phyloP scores from a whole-genome alignment of 345 rosid species.

The Arabidopsis suecica region DNA sequence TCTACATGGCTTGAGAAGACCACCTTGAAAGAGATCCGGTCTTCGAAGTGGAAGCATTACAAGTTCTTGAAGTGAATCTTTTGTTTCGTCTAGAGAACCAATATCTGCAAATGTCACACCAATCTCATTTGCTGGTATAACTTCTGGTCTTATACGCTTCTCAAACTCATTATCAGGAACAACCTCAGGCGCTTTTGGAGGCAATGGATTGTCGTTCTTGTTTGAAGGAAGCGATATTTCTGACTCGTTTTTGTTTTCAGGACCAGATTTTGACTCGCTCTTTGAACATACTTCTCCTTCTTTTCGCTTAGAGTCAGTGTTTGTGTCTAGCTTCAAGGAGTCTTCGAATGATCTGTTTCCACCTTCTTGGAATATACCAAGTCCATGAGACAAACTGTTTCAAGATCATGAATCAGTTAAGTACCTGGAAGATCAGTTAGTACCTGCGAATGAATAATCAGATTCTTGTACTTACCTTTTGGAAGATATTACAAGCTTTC shows the following conservation, averaged over 20 bases:
- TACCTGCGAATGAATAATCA: background rate
- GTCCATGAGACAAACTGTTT: constrained; percentile 92
- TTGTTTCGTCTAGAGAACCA: constrained; percentile 87
- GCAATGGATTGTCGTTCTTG: constrained; percentile 73
- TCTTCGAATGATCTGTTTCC: constrained; percentile 63
- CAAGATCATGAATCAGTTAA: constrained; percentile 26
- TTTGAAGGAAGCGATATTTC: constrained; percentile 66
- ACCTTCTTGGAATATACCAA: constrained; percentile 89
- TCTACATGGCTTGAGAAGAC: constrained; percentile 95
- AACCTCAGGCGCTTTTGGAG: constrained; percentile 75
- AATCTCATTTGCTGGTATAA: constrained; percentile 90
- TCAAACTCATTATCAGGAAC: constrained; percentile 94
- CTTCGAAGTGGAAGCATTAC: constrained; percentile 99
- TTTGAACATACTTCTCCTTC: constrained; percentile 63
- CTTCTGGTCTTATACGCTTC: constrained; percentile 94
- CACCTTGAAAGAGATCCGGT: constrained; percentile 96
- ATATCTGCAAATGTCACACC: constrained; percentile 97
- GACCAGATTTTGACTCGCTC: constrained; percentile 58
- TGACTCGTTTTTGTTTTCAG: constrained; percentile 62
- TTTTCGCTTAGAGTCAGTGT: constrained; percentile 68
- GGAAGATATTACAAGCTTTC: constrained; percentile 93
- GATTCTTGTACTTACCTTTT: constrained; percentile 56
- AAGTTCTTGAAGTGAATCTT: constrained; percentile 95
- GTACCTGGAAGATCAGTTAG: background rate
- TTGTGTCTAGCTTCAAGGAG: constrained; percentile 75